Conservation (phyloP, 2,329 filamentous ascomycete species). For the Gremmenia infestans region DNA sequence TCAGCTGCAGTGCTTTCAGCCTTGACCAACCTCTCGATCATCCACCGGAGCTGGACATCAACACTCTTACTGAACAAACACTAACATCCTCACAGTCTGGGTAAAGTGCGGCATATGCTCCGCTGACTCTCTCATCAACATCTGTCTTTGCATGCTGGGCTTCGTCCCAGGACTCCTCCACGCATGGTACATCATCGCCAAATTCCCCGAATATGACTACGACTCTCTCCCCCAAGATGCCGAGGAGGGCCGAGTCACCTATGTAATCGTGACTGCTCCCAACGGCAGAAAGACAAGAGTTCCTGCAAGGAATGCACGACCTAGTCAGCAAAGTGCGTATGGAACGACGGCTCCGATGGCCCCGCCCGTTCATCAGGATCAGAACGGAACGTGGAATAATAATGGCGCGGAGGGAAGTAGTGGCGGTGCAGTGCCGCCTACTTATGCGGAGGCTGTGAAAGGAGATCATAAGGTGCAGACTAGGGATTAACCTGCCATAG, state of each 20-base stretch:
- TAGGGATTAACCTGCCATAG: conserved; percentile 18
- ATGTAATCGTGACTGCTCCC: conserved; percentile 66
- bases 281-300: conserved; percentile 30
- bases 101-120: conserved; percentile 92
- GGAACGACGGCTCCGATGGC: conserved; percentile 31
- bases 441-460: conserved; percentile 83
- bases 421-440: conserved; percentile 61
- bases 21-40: background rate
- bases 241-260: conserved; percentile 59
- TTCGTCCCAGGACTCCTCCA: conserved; percentile 86
- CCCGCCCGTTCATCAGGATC: conserved; percentile 31
- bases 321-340: conserved; percentile 20
- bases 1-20: too few species aligned
- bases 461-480: conserved; percentile 87
- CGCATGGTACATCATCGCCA: conserved; percentile 96
- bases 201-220: conserved; percentile 76
- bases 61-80: background rate
- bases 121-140: conserved; percentile 90
- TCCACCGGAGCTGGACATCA: background rate
- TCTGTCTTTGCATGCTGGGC: conserved; percentile 77
- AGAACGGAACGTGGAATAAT: conserved; percentile 28
- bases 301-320: conserved; percentile 25
- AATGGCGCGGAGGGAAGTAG: conserved; percentile 32
- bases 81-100: conserved; percentile 63
- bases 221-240: conserved; percentile 54